Percentiles rank a stretch among this genome's conserved stretches.
Conservation (phyloP, 257 asterid genomes). For the Eustoma russellianum region DNA sequence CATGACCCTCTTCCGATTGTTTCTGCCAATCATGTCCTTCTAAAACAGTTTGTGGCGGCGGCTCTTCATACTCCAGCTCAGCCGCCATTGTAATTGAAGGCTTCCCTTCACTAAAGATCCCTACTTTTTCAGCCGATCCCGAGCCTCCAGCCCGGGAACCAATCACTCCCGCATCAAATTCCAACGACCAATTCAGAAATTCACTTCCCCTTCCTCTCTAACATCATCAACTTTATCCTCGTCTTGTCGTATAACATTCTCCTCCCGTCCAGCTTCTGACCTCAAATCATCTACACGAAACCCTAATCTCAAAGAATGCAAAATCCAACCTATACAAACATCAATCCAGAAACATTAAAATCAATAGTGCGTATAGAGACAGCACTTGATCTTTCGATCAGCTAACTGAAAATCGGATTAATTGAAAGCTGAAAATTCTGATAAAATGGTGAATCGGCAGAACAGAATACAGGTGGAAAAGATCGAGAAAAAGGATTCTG, state of each 20-base stretch:
- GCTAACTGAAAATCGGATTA: background rate
- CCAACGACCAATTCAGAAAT: slow-evolving; percentile 13
- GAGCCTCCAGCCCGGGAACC: slow-evolving; percentile 92
- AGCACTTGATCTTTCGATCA: slow-evolving; percentile 2
- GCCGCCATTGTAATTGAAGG: slow-evolving; percentile 37
- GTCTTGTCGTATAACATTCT: slow-evolving; percentile 55
- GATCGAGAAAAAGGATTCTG: slow-evolving; percentile 7
- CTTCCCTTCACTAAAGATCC: slow-evolving; percentile 8
- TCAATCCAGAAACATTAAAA: background rate
- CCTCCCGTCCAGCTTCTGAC: slow-evolving; percentile 4
- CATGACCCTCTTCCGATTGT: slow-evolving; percentile 23
- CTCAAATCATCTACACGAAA: background rate
- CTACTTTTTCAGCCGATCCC: slow-evolving; percentile 35
- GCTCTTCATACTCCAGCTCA: slow-evolving; percentile 19
- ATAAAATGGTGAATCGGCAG: background rate
- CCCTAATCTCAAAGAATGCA: slow-evolving; percentile 10
- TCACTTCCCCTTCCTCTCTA: slow-evolving; percentile 22
- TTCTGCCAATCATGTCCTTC: slow-evolving; percentile 18
- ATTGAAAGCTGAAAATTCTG: background rate
- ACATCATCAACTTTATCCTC: slow-evolving; percentile 31
- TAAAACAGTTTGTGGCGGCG: slow-evolving; percentile 5
- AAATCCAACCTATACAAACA: background rate
- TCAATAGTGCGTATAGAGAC: too few species aligned
- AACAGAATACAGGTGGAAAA: background rate
- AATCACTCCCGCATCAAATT: slow-evolving; percentile 69